Base-by-base conservation (phyloP, 2,329 filamentous ascomycete genomes). In the Xylaria sp. region DNA sequence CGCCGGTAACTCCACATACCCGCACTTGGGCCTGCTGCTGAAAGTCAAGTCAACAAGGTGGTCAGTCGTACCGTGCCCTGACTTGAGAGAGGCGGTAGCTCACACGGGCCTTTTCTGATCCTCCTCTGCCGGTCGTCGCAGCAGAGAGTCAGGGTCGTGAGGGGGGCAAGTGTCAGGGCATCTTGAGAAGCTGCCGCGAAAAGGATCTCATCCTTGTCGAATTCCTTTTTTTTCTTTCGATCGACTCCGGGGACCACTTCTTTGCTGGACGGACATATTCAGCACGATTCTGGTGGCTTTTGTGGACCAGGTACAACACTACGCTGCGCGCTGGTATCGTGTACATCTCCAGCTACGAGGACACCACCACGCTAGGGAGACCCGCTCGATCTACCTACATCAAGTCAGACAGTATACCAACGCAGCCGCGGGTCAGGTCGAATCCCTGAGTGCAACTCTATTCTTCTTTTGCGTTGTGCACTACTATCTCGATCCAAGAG, bases 381-480 rank as follows among this genome's bases (percentile, higher is more conserved):
- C 61, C 65, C 59, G 65, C 63, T 63, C 52, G 70, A 71, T 70
- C 71, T 66, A 69, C 73, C 71, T 66, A 68, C 73, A 68, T 71
- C 70, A 69, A 52, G 65, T 69, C 65, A 66, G 66, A 60, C 62
- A 67, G 63, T 46, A 46, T 16, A 46, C 71, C 70, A 70, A 68
- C 68, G 62, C 65, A 69, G 71, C 72, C 70, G 72, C 73, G 69
- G 65, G 65, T 65, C 42, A 46, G n/a, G 42, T 62, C 13, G 52
- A 59, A 65, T 54, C 60, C 64, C 63, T 67, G 67, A 66, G 68
- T 68, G 64, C 70, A 73, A 70, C 70, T 71, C 68, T 69, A 68
- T 65, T 65, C 57, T 67, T 71, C 66, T 69, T 68, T 64, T 65
- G 65, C 67, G 66, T 67, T 68, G 63, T 61, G 68, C 66, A 61